Base-by-base conservation (phyloP, 106 monocot species). In the Dendrobium nobile region DNA sequence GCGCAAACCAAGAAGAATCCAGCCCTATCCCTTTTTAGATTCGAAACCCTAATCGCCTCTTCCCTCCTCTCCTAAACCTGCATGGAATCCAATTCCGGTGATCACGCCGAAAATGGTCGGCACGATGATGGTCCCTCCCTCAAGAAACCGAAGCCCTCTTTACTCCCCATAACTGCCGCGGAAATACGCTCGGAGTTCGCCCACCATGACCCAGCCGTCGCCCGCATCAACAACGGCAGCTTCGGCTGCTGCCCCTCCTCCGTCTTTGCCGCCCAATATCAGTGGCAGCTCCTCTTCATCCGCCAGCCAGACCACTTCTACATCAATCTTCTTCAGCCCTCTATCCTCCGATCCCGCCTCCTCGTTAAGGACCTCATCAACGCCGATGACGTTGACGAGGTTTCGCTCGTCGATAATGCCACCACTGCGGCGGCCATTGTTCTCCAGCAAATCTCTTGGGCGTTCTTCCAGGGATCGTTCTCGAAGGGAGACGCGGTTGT, bases 161-260 rank as follows among this genome's bases (percentile, higher is more conserved):
- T 18, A 0, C 56, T 68, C 31, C 47, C 73, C 31, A 85, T 88
- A 79, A 76, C 80, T 56, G 31, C 41, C 15, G 80, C 76, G 47
- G 90, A 88, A 78, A 81, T 90, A 73, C 78, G 41, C 74, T 81
- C 37, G 37, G 92, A 92, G 83, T 92, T 92, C 85, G n/a, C 87
- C 24, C 93, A 93, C 83, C 90, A 93, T 78, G 90, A 90, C 74
- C 75, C 85, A 5, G 37, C 81, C 27, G 87, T 93, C 28, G 87
- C 87, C 9, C 88, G 93, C 42, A 18, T 93, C 33, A 93, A 93
- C 84, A 93, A 93, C 84, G 93, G 90, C 67, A 85, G 87, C 85
- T 93, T 93, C 76, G 90, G 93, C 19, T 79, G 85, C 82, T 90
- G 88, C 73, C 90, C 93, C 3, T 48, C 77, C 41, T 88, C 88